Conservation (phyloP, 192 early-diverging fungal species). For the Linnemannia hyalina region DNA sequence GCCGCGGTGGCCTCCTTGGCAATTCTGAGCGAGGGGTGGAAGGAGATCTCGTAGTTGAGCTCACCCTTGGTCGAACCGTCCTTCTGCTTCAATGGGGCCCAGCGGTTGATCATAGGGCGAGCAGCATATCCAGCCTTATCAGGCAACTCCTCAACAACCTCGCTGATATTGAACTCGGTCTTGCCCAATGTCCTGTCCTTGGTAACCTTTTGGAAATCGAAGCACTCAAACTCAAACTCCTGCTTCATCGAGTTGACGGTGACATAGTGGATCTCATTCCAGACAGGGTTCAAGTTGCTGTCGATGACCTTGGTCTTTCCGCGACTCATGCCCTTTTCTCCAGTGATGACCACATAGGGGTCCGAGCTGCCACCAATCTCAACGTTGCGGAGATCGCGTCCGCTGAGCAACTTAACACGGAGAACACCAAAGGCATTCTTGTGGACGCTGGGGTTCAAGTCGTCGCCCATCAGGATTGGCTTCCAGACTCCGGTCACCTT, state of each 20-base stretch:
- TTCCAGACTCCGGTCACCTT: slow-evolving; percentile 72
- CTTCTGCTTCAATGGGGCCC: slow-evolving; percentile 69
- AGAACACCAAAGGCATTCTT: slow-evolving; percentile 82
- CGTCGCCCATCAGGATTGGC: slow-evolving; percentile 82
- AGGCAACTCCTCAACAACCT: slow-evolving; percentile 68
- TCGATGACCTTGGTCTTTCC: slow-evolving; percentile 86
- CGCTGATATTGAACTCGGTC: slow-evolving; percentile 69
- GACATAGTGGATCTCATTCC: slow-evolving; percentile 92
- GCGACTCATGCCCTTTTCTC: slow-evolving; percentile 63
- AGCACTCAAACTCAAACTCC: slow-evolving; percentile 79
- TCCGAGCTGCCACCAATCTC: slow-evolving; percentile 91
- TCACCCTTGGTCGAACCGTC: slow-evolving; percentile 72
- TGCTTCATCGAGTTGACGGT: slow-evolving; percentile 85
- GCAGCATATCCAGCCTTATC: slow-evolving; percentile 47
- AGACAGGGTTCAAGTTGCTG: slow-evolving; percentile 88
- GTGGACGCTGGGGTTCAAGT: slow-evolving; percentile 62
- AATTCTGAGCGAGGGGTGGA: slow-evolving; percentile 61
- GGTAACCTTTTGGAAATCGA: slow-evolving; percentile 90
- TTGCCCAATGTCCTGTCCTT: slow-evolving; percentile 91
- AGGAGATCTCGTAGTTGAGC: slow-evolving; percentile 69
- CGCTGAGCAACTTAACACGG: slow-evolving; percentile 81
- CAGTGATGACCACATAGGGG: slow-evolving; percentile 85
- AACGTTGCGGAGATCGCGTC: slow-evolving; percentile 85
- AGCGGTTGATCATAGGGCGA: slow-evolving; percentile 41
- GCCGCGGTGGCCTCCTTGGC: slow-evolving; percentile 47